phyloP scores from a whole-genome alignment of 164 flowering plant genomes.

The Berberis vulgaris region DNA sequence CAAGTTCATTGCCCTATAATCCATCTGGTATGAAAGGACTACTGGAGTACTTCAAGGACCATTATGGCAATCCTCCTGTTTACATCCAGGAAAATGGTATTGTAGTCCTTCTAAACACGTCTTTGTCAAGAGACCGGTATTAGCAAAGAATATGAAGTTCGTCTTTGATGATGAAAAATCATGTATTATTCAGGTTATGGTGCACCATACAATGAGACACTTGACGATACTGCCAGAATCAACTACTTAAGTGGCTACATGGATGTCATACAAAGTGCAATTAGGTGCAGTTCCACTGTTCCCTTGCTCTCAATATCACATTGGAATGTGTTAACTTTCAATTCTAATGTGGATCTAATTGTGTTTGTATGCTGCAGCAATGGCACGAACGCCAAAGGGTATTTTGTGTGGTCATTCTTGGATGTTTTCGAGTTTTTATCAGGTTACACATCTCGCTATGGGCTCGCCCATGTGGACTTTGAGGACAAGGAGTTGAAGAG shows the following conservation, averaged over 20 bases:
- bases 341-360: neutral
- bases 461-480: constrained; percentile 31
- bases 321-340: neutral
- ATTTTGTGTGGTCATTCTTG: constrained; percentile 43
- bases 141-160: neutral
- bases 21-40: constrained; percentile 14
- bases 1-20: neutral
- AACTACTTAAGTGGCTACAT: constrained; percentile 15
- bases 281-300: constrained; percentile 21
- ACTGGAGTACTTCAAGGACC: constrained; percentile 17
- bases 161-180: neutral
- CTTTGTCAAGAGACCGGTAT: neutral
- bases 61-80: constrained; percentile 22
- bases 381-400: constrained; percentile 42
- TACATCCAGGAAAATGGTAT: constrained; percentile 25
- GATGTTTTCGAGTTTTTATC: constrained; percentile 35
- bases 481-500: constrained; percentile 21
- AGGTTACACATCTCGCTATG: constrained; percentile 26
- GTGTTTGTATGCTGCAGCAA: constrained; percentile 19
- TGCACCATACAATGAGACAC: constrained; percentile 11
- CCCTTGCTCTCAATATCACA: neutral
- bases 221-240: constrained; percentile 21
- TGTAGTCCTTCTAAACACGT: neutral
- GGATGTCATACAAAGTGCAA: constrained; percentile 15
- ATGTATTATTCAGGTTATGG: constrained; percentile 11